These are phyloP conservation scores for Dendrothele bispora DNA, from an alignment of 768 basidiomycete genomes.

Conservation along the genomic window DNA sequence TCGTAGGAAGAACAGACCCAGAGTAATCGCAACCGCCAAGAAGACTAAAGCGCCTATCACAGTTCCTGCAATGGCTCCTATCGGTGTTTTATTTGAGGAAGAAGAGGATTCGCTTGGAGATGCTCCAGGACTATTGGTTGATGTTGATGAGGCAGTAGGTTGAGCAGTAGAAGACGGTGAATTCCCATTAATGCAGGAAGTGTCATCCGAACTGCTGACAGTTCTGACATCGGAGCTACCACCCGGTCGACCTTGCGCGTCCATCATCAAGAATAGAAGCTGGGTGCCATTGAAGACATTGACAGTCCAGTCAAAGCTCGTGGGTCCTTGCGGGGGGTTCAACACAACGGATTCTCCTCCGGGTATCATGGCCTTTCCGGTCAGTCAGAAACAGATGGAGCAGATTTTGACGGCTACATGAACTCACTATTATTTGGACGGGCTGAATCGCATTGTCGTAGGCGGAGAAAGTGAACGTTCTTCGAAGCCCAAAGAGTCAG, in stretches of 20 bases:
- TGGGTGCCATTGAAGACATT: slow-evolving; percentile 58
- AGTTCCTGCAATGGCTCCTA: slow-evolving; percentile 50
- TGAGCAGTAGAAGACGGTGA: slow-evolving; percentile 56
- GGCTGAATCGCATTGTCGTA: slow-evolving; percentile 51
- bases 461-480: slow-evolving; percentile 45
- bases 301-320: slow-evolving; percentile 53
- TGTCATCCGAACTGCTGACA: slow-evolving; percentile 48
- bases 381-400: background rate
- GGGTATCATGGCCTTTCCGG: slow-evolving; percentile 60
- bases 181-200: slow-evolving; percentile 47
- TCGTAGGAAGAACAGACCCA: slow-evolving; percentile 52
- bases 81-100: slow-evolving; percentile 28
- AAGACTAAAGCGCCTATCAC: slow-evolving; percentile 53
- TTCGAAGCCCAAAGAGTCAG: slow-evolving; percentile 19
- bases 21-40: slow-evolving; percentile 47
- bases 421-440: slow-evolving; percentile 51
- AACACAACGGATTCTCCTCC: slow-evolving; percentile 53
- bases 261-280: slow-evolving; percentile 57
- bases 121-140: background rate
- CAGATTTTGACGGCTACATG: background rate
- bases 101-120: slow-evolving; percentile 20
- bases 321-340: slow-evolving; percentile 35
- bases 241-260: slow-evolving; percentile 50
- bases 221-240: slow-evolving; percentile 55
- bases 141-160: slow-evolving; percentile 18